Conservation (phyloP, 805 yeast species). For the Kuraishia capsulata region DNA sequence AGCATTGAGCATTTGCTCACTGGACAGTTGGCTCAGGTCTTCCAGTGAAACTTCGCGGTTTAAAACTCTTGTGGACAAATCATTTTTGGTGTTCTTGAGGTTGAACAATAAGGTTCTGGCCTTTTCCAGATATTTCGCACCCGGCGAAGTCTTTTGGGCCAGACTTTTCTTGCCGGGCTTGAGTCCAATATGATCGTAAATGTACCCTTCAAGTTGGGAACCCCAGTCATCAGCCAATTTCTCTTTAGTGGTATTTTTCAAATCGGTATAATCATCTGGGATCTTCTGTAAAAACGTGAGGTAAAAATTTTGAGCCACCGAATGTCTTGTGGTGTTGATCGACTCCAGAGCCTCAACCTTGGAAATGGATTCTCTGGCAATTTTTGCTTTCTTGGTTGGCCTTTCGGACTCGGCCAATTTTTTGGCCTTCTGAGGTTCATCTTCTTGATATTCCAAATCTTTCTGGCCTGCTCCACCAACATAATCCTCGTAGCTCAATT, state of each 20-base stretch:
- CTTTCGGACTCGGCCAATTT: constrained; percentile 5
- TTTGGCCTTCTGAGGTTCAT: constrained; percentile 8
- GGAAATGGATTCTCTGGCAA: constrained; percentile 8
- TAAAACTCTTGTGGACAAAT: constrained; percentile 49
- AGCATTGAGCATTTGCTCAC: constrained; percentile 72
- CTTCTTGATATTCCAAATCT: constrained; percentile 10
- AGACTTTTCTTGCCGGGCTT: constrained; percentile 11
- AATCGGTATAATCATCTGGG: constrained; percentile 21
- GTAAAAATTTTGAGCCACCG: constrained; percentile 43
- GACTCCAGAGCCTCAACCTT: constrained; percentile 9
- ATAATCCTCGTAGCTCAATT: constrained; percentile 5
- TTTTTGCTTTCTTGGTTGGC: constrained; percentile 6
- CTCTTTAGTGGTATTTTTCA: constrained; percentile 16
- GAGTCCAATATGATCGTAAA: constrained; percentile 29
- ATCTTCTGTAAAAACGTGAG: constrained; percentile 32
- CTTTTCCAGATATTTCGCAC: constrained; percentile 47
- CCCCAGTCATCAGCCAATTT: constrained; percentile 38
- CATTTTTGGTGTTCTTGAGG: constrained; percentile 47
- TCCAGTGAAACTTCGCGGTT: constrained; percentile 42
- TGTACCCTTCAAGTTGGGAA: constrained; percentile 38
- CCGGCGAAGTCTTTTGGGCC: constrained; percentile 7
- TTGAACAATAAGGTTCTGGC: constrained; percentile 59
- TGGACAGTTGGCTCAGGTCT: constrained; percentile 54
- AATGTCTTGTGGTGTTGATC: constrained; percentile 28
- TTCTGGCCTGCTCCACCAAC: constrained; percentile 4